A percentile compares a stretch with the other conserved stretches of the same genome.
Evolutionary conservation across 805 yeast genomes (phyloP).

Genomic region (Kuraishia hungarica): DNA sequence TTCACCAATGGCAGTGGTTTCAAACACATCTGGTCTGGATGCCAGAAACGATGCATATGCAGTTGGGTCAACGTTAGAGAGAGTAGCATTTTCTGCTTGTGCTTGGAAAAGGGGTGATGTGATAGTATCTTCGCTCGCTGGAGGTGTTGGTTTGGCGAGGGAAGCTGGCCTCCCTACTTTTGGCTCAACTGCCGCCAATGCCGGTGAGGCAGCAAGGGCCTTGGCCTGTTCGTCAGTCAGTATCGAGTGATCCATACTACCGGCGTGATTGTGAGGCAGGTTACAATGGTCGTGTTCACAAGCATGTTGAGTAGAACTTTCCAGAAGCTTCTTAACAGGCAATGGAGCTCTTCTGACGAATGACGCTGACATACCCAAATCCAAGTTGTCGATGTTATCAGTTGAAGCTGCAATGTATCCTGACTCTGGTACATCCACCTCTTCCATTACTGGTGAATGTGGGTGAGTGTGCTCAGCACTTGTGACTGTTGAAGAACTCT

Average conservation of each 20-base stretch:
- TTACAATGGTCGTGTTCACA: conserved; percentile 23
- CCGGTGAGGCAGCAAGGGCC: conserved; percentile 47
- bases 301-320: conserved; percentile 8
- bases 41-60: conserved; percentile 67
- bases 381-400: conserved; percentile 23
- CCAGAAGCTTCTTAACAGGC: conserved; percentile 26
- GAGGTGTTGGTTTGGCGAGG: conserved; percentile 22
- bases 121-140: conserved; percentile 13
- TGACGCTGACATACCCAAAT: conserved; percentile 30
- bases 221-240: conserved; percentile 42
- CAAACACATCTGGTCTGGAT: conserved; percentile 85
- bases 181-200: conserved; percentile 53
- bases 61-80: conserved; percentile 45
- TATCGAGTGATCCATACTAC: conserved; percentile 17
- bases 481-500: neutral
- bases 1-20: conserved; percentile 72
- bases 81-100: conserved; percentile 27
- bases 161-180: conserved; percentile 35
- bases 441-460: neutral
- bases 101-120: conserved; percentile 35
- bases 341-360: conserved; percentile 30
- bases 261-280: conserved; percentile 23
- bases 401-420: neutral
- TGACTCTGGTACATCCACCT: neutral
- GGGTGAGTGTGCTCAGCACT: neutral